Evolutionary conservation across 768 basidiomycete species (phyloP), one percentile per base, ranked within the genome.

Genomic region (Glaciozyma antarctica): DNA sequence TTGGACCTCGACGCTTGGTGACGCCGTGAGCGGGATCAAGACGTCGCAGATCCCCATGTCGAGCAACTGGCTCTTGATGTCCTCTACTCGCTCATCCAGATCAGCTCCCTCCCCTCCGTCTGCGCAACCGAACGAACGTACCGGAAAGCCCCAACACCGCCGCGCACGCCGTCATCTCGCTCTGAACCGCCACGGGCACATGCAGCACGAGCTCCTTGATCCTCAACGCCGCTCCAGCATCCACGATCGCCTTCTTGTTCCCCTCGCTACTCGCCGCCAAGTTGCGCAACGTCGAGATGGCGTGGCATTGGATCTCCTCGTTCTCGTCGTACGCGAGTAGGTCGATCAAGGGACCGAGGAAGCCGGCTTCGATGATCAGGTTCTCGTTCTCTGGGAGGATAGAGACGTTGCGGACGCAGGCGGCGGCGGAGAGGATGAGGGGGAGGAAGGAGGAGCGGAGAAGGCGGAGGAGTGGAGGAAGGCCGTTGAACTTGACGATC

Each of bases 11-110:
- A 94, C 89, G 75, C 91, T 94, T 1, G 86, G 85, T 24, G 95
- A 98, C 75, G 93, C 90, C 45, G 95, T 98, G 38, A 99, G 78
- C 17, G 95, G 95, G 73, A 99, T 97, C 43, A 99, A 81, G 13
- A 97, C 94, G 73, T 97, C 93, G 73, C 91, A 92, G 60, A 99
- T 91, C 28, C 95, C 95, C 90, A 97, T 92, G 78, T 99, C 94
- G 67, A 99, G 80, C 44, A 99, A 78, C 76, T 94, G 90, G 2
- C 90, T 89, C 79, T 99, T 99, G 73, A 99, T 80, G 71, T 99
- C 94, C 75, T 99, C 94, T 95, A 72, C 5, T 65, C 34, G 55
- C 28, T 22, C 21, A 26, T 2, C 19, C 26, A 13, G 7, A 38
- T 61, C 26, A 61, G 60, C 58, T 21, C 49, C n/a, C 24, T 21